Evolutionary conservation across 2,329 filamentous ascomycete genomes (phyloP).

Genomic region (Alternaria triticimaculans): DNA sequence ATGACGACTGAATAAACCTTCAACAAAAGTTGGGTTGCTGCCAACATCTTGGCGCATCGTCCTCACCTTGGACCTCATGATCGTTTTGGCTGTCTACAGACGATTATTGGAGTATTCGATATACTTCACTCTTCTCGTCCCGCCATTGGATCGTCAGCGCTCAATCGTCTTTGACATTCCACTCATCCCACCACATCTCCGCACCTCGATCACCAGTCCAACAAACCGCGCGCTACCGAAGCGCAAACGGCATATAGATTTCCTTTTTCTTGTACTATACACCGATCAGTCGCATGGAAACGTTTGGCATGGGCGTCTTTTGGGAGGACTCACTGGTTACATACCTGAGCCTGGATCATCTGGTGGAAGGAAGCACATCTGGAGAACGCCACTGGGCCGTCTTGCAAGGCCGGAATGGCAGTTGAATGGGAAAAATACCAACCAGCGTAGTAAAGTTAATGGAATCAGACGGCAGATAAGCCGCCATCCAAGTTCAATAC

Average conservation of each 20-base stretch:
- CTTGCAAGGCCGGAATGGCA: slow-evolving; percentile 4
- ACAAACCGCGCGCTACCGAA: neutral
- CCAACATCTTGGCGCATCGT: neutral
- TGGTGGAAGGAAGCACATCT: slow-evolving; percentile 1
- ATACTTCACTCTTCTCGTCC: neutral
- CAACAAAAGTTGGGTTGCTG: neutral
- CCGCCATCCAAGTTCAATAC: slow-evolving; percentile 86
- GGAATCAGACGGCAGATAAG: slow-evolving; percentile 64
- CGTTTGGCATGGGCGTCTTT: slow-evolving; percentile 17
- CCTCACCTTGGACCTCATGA: neutral
- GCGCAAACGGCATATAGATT: slow-evolving; percentile 9
- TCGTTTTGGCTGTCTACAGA: neutral
- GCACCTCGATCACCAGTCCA: neutral
- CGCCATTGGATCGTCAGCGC: neutral
- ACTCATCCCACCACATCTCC: neutral
- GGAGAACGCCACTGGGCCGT: neutral
- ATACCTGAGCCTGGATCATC: slow-evolving; percentile 17
- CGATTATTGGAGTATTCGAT: neutral
- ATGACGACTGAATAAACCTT: slow-evolving; percentile 31
- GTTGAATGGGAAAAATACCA: neutral
- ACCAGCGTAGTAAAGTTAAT: neutral
- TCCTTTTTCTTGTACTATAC: slow-evolving; percentile 17
- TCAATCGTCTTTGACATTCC: neutral
- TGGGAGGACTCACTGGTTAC: slow-evolving; percentile 3
- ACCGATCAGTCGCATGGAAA: slow-evolving; percentile 11